A percentile compares a stretch with the other conserved stretches of the same genome.
phyloP scores from a whole-genome alignment of 805 yeast species.

The Starmerella floris region DNA sequence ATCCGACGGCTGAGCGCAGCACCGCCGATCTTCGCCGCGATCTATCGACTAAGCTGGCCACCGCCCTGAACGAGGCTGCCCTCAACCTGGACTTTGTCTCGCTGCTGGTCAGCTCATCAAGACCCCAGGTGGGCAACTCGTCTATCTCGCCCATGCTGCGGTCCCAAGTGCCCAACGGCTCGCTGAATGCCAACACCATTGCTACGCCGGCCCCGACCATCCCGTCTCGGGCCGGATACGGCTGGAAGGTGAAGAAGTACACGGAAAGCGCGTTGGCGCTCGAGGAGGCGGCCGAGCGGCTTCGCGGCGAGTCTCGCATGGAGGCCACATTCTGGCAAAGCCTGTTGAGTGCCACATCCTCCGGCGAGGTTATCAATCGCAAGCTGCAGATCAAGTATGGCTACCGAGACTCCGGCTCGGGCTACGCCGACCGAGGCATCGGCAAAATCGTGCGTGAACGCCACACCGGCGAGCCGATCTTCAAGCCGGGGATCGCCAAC shows the following conservation, averaged over 20 bases:
- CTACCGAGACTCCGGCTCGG: conserved; percentile 80
- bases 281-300: conserved; percentile 36
- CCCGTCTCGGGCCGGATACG: conserved; percentile 30
- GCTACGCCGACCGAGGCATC: conserved; percentile 56
- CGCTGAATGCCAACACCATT: conserved; percentile 27
- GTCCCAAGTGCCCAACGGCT: conserved; percentile 19
- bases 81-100: conserved; percentile 79
- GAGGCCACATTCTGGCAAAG: conserved; percentile 62
- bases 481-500: conserved; percentile 29
- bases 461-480: conserved; percentile 33
- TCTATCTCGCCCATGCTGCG: conserved; percentile 45
- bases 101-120: conserved; percentile 57
- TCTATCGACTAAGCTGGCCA: conserved; percentile 24
- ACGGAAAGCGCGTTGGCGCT: conserved; percentile 42
- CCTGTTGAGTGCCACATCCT: conserved; percentile 27
- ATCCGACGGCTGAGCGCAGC: neutral
- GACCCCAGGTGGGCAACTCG: conserved; percentile 75
- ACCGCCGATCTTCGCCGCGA: conserved; percentile 19
- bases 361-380: conserved; percentile 54
- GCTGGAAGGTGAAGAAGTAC: conserved; percentile 75
- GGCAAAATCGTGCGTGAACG: conserved; percentile 33
- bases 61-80: conserved; percentile 81
- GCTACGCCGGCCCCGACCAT: conserved; percentile 9
- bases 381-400: conserved; percentile 76
- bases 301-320: conserved; percentile 41